Percentiles rank a stretch among this genome's conserved stretches.
Conservation (phyloP, 2,329 filamentous ascomycete genomes). For the Tetracladium maxilliforme region DNA sequence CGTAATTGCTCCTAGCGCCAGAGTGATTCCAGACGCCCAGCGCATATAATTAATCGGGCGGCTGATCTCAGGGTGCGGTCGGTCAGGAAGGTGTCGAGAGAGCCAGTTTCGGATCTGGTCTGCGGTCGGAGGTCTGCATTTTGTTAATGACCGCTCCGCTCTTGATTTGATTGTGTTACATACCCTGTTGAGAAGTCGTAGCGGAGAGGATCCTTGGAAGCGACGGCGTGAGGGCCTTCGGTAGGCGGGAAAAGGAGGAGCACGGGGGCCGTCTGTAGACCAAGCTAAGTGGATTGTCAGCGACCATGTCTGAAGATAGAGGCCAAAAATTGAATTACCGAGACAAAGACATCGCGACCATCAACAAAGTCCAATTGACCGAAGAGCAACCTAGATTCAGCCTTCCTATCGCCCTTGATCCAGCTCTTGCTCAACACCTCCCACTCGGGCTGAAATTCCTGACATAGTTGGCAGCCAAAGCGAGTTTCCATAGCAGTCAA, state of each 20-base stretch:
- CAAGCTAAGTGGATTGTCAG: slow-evolving; percentile 42
- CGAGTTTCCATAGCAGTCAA: slow-evolving; percentile 74
- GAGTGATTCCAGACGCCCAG: slow-evolving; percentile 51
- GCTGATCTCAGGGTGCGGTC: slow-evolving; percentile 62
- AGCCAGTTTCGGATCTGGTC: slow-evolving; percentile 73
- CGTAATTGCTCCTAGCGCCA: slow-evolving; percentile 56
- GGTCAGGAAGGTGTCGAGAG: slow-evolving; percentile 59
- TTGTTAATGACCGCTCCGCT: slow-evolving; percentile 1
- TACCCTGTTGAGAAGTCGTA: slow-evolving; percentile 79
- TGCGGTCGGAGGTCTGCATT: slow-evolving; percentile 50
- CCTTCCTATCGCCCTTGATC: slow-evolving; percentile 68
- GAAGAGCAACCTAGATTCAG: slow-evolving; percentile 60
- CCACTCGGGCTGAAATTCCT: slow-evolving; percentile 91
- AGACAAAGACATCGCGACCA: slow-evolving; percentile 74
- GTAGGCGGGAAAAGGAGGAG: slow-evolving; percentile 81
- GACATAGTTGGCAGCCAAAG: slow-evolving; percentile 76
- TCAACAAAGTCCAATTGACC: slow-evolving; percentile 77
- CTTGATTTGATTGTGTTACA: too few species aligned
- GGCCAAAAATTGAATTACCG: slow-evolving; percentile 35
- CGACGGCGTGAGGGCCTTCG: slow-evolving; percentile 60
- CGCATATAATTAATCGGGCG: slow-evolving; percentile 81
- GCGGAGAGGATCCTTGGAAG: slow-evolving; percentile 53
- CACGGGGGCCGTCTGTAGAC: slow-evolving; percentile 87
- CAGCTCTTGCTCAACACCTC: slow-evolving; percentile 76
- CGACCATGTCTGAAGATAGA: slow-evolving; percentile 2